Percentiles rank a stretch among this genome's conserved stretches.
Evolutionary conservation across 768 basidiomycete genomes (phyloP).

Genomic region (Lactarius pseudohatsudake): DNA sequence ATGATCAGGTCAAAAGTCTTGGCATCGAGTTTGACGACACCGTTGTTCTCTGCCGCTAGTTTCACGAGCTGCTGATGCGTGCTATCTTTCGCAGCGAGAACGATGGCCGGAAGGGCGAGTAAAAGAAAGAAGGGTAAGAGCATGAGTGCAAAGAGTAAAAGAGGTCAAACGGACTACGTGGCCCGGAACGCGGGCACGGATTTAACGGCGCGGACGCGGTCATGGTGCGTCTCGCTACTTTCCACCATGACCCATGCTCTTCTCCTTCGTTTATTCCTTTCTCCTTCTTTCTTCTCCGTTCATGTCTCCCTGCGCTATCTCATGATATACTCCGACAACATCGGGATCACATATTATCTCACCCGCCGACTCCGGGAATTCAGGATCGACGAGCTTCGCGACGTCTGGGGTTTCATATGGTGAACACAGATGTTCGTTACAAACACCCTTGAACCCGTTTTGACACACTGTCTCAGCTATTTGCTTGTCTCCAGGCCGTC

Average conservation of each 20-base stretch:
- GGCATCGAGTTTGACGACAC: slow-evolving; percentile 79
- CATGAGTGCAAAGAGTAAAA: slow-evolving; percentile 20
- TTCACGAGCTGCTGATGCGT: slow-evolving; percentile 59
- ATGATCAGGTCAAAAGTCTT: slow-evolving; percentile 76
- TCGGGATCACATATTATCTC: slow-evolving; percentile 90
- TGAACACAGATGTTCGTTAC: slow-evolving; percentile 35
- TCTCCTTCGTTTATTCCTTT: slow-evolving; percentile 88
- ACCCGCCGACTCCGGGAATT: slow-evolving; percentile 70
- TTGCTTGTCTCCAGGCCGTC: slow-evolving; percentile 92
- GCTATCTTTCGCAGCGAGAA: slow-evolving; percentile 33
- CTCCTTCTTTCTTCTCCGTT: slow-evolving; percentile 89
- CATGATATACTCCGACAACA: slow-evolving; percentile 76
- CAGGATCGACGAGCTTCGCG: slow-evolving; percentile 67
- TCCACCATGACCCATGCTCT: slow-evolving; percentile 66
- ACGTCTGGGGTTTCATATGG: slow-evolving; percentile 92
- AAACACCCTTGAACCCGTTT: slow-evolving; percentile 37
- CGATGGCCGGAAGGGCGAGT: slow-evolving; percentile 36
- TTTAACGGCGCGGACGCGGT: slow-evolving; percentile 1
- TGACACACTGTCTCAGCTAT: slow-evolving; percentile 57
- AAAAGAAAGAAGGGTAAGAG: slow-evolving; percentile 37
- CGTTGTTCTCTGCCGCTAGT: slow-evolving; percentile 70
- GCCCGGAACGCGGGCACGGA: slow-evolving; percentile 1
- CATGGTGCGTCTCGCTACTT: neutral
- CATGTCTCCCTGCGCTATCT: slow-evolving; percentile 92
- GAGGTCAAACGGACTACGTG: slow-evolving; percentile 20